Conservation (phyloP, 2,329 filamentous ascomycete genomes). For the Orbilia quercus region DNA sequence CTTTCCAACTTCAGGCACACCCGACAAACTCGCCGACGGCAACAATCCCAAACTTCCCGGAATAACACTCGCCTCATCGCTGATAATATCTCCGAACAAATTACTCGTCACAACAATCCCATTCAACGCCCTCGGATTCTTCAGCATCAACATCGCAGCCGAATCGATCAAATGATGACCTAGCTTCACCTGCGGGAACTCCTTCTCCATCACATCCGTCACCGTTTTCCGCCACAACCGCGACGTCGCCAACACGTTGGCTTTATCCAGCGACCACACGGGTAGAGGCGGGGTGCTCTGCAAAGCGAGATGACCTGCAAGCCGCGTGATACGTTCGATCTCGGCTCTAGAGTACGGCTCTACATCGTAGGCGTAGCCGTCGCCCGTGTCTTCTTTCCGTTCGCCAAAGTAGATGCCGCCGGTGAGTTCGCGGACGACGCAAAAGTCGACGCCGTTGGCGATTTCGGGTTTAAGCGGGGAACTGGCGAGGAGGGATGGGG, state of each 20-base stretch:
- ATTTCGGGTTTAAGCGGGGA: constrained; percentile 89
- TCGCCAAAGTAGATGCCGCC: constrained; percentile 97
- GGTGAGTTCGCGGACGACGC: constrained; percentile 90
- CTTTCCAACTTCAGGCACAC: constrained; percentile 84
- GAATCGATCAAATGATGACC: constrained; percentile 93
- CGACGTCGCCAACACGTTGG: constrained; percentile 91
- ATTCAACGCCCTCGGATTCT: constrained; percentile 87
- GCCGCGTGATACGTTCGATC: constrained; percentile 85
- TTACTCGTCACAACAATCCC: constrained; percentile 94
- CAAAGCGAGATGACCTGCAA: constrained; percentile 83
- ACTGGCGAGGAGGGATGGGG: constrained; percentile 77
- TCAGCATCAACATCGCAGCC: constrained; percentile 97
- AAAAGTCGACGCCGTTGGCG: constrained; percentile 88
- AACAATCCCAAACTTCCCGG: constrained; percentile 88
- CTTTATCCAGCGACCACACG: constrained; percentile 92
- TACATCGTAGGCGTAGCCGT: constrained; percentile 80
- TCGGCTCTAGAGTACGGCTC: constrained; percentile 86
- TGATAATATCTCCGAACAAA: constrained; percentile 94
- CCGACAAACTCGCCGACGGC: constrained; percentile 86
- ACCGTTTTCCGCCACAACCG: constrained; percentile 90
- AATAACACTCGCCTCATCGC: constrained; percentile 93
- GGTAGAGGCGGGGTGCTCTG: constrained; percentile 79
- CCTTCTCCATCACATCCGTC: constrained; percentile 82
- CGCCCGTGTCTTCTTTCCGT: constrained; percentile 76
- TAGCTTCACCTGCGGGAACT: constrained; percentile 87